Evolutionary conservation across 2,329 filamentous ascomycete genomes (phyloP), one percentile per base, ranked within the genome.

Genomic region (Verticillium nonalfalfae): DNA sequence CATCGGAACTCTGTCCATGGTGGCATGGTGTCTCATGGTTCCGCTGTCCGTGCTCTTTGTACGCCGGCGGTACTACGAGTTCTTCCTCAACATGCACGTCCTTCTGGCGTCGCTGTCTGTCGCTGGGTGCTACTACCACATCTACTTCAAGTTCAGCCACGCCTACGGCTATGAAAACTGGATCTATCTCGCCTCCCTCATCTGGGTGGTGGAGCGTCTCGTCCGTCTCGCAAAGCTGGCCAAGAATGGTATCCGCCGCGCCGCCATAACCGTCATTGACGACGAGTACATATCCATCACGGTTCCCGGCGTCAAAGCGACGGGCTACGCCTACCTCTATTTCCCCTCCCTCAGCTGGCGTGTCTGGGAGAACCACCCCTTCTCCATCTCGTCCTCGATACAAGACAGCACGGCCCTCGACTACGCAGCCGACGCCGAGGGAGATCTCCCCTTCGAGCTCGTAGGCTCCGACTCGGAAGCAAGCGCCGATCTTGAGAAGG

Each of bases 71-170:
- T 61, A 63, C 18, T 70, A 69, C 52, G 68, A 70, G 38, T 62
- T 68, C 21, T 70, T 70, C 36, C 63, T 69, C 7, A 60, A 66
- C 18, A 61, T 58, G 10, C 68, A 70, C 45, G 63, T 68, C 36
- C 2, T 64, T 2, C 31, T 65, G 13, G 66, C 64, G 6, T 55
- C 66, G 9, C 52, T 68, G 15, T 68, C 68, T 33, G 59, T 70
- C 1, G 15, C 61, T n/a, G 66, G 65, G 1, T 66, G 59, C 40
- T 68, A 68, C 35, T 68, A 66, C 35, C 66, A 67, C 2, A 66
- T 67, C 33, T 66, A 62, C 64, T 67, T 66, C 71, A 55, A 56
- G 34, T 67, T 64, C 57, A 55, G 60, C 1, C 66, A 68, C 61
- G 60, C 52, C 15, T 67, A 63, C 63, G 66, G 66, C 10, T 67